Evolutionary conservation across 2,329 filamentous ascomycete species (phyloP).

Genomic region (Paecilomyces fulvus): DNA sequence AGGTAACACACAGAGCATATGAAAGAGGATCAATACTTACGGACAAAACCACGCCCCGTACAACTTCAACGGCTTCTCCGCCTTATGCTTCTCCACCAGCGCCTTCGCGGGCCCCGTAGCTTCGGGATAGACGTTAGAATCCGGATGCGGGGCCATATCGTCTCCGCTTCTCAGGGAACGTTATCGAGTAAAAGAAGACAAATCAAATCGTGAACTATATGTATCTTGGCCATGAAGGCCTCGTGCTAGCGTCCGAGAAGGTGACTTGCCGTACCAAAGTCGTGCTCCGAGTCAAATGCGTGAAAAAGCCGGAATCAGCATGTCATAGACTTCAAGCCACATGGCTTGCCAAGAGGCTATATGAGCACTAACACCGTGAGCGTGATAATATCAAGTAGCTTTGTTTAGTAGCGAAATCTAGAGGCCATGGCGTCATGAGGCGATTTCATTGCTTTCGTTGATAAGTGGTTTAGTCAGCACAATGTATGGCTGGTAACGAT

Average conservation of each 20-base stretch:
- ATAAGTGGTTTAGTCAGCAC: too few relatives aligned
- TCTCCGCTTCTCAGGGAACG: not conserved
- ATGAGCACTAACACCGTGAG: too few relatives aligned
- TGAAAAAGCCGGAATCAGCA: not conserved
- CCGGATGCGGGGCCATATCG: constrained; percentile 25
- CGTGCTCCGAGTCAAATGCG: not conserved
- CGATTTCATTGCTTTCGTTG: too few relatives aligned
- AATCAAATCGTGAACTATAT: not conserved
- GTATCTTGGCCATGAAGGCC: not conserved
- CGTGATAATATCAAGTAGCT: too few relatives aligned
- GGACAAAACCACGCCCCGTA: constrained; percentile 70
- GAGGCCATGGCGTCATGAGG: too few relatives aligned
- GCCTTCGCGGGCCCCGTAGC: constrained; percentile 37
- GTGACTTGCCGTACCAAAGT: not conserved
- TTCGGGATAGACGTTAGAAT: constrained; percentile 36
- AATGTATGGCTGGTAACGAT: too few relatives aligned
- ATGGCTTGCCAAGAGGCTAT: too few relatives aligned
- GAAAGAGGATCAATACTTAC: constrained; percentile 13
- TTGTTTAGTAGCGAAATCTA: too few relatives aligned
- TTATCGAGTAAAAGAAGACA: not conserved
- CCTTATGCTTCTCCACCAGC: constrained; percentile 23
- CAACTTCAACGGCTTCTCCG: constrained; percentile 44
- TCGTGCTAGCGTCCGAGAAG: not conserved
- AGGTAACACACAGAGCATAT: too few relatives aligned
- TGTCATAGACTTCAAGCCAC: not conserved